Percentiles rank a stretch among this genome's conserved stretches.
Conservation (phyloP, 768 basidiomycete genomes). For the Boletus tylopilopsis region DNA sequence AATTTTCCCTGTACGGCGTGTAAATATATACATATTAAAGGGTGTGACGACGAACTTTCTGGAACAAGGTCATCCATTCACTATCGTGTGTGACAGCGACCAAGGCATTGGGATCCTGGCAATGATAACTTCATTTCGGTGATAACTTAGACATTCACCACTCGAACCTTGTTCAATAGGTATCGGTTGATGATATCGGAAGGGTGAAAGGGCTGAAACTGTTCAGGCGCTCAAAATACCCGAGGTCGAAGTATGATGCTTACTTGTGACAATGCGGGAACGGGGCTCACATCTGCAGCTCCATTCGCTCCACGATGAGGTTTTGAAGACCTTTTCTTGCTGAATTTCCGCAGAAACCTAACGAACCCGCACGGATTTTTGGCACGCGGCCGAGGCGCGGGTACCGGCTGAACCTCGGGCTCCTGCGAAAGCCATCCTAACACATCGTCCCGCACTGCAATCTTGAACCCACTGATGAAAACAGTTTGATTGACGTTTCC, state of each 20-base stretch:
- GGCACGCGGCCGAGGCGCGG: background rate
- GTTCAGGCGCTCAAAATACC: background rate
- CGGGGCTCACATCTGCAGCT: background rate
- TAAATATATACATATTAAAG: background rate
- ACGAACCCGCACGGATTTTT: background rate
- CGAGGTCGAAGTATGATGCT: background rate
- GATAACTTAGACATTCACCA: too few relatives aligned
- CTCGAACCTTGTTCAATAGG: background rate
- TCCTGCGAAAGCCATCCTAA: background rate
- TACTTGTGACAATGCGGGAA: slow-evolving; percentile 2
- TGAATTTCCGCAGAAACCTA: background rate
- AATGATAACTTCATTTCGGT: background rate
- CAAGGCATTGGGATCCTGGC: background rate
- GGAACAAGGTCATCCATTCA: slow-evolving; percentile 3
- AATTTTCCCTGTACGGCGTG: background rate
- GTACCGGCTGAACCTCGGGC: background rate
- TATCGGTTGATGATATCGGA: slow-evolving; percentile 3
- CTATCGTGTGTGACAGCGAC: slow-evolving; percentile 10
- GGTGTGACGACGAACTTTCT: background rate
- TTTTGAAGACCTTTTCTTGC: background rate
- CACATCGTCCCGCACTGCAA: background rate
- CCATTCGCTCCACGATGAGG: background rate
- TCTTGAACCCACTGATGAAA: slow-evolving; percentile 18
- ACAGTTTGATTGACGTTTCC: slow-evolving; percentile 13
- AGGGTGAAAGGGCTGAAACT: slow-evolving; percentile 8